Percentiles rank a stretch among this genome's conserved stretches.
These are phyloP conservation scores for Torulaspora indica DNA, from an alignment of 805 yeast species.

Conservation along the genomic window DNA sequence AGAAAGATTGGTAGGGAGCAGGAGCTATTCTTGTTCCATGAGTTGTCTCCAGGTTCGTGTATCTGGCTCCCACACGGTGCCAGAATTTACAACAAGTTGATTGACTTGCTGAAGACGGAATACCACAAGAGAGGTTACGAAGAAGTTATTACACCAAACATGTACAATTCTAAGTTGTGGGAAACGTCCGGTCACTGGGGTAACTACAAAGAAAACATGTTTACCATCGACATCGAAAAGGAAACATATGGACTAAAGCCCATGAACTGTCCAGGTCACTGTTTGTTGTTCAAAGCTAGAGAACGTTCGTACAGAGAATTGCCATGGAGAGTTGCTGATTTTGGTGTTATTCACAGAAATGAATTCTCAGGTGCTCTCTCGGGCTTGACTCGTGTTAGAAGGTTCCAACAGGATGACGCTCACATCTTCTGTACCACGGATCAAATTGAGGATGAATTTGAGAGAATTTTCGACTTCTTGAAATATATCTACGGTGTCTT, in stretches of 20 bases:
- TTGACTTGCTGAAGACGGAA: conserved; percentile 73
- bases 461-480: conserved; percentile 79
- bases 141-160: conserved; percentile 98
- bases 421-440: conserved; percentile 93
- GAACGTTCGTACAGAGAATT: conserved; percentile 95
- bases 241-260: conserved; percentile 93
- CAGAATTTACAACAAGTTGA: conserved; percentile 86
- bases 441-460: conserved; percentile 84
- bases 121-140: conserved; percentile 93
- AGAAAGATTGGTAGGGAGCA: conserved; percentile 95
- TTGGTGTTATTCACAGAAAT: conserved; percentile 95
- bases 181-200: conserved; percentile 99
- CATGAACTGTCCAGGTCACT: conserved; percentile 90
- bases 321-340: conserved; percentile 98
- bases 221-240: conserved; percentile 93
- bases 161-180: conserved; percentile 97
- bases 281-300: conserved; percentile 84
- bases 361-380: conserved; percentile 94
- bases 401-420: conserved; percentile 99
- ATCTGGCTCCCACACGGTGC: conserved; percentile 99
- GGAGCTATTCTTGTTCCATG: conserved; percentile 91
- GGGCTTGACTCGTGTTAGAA: conserved; percentile 93
- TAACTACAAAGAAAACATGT: conserved; percentile 96
- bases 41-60: conserved; percentile 95
- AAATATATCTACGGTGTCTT: conserved; percentile 82